Evolutionary conservation across 129 eudicot species (phyloP), one percentile per base, ranked within the genome.

Genomic region (Chrysanthemum lavandulifolium): DNA sequence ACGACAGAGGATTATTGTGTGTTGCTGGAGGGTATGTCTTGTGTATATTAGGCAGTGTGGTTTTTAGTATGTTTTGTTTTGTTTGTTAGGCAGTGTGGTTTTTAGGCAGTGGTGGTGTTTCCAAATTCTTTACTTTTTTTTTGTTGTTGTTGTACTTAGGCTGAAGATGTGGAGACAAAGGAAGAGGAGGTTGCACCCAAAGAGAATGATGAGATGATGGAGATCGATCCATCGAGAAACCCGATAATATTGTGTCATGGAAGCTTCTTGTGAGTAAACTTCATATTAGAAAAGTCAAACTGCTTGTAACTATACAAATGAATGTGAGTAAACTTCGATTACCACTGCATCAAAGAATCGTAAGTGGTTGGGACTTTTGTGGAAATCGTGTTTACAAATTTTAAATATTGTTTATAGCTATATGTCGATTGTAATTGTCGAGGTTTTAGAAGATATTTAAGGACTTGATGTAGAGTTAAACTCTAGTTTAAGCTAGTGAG

Each of bases 241-340:
- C 88, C 49, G 97, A 88, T 73, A 90, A 94, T 59, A 73, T 59
- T 67, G 94, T 94, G 68, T 74, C 90, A 36, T 82, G 94, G 77
- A 88, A 79, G 88, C 99, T 94, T 84, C 99, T 94, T 83, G 99
- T 94, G 89, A 90, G 99, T 94, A 73, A 48, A 82, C 67, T 78
- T 47, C 77, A 67, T 65, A 75, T 78, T 23, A 71, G 67, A 53
- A 61, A 80, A 68, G 75, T 75, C 71, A 66, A 69, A 65, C 61
- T 75, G 72, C n/a, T 43, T 50, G 82, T 57, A 65, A 36, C 69
- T 36, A 49, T 29, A 65, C 61, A 48, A 65, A 75, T 78, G 60
- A 47, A 10, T 85, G 64, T 80, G 53, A 2, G 13, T 56, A 55
- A 55, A 9, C 25, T 1, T n/a, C n/a, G n/a, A n/a, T n/a, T n/a